Evolutionary conservation across 352 stramenopile species (phyloP).

Genomic region (Phytophthora pseudosyringae): DNA sequence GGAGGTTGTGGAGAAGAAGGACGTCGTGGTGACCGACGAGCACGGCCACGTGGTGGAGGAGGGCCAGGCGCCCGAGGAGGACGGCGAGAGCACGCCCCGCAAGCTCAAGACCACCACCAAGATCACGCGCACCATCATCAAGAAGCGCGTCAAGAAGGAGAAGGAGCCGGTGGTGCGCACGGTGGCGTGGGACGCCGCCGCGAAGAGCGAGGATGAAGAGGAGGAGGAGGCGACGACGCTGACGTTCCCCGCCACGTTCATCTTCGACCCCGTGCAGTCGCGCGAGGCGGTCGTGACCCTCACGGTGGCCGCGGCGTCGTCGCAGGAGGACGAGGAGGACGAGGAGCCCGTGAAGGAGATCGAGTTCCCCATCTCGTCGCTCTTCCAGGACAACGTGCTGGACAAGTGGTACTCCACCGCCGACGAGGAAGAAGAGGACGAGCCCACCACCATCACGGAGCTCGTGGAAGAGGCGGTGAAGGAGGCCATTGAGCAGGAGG

Average conservation of each 20-base stretch:
- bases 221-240: slow-evolving; percentile 14
- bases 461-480: slow-evolving; percentile 33
- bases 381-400: slow-evolving; percentile 66
- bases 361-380: slow-evolving; percentile 73
- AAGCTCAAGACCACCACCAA: slow-evolving; percentile 70
- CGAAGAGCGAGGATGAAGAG: slow-evolving; percentile 13
- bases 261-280: slow-evolving; percentile 86
- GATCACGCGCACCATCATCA: slow-evolving; percentile 60
- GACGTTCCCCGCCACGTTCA: slow-evolving; percentile 70
- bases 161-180: slow-evolving; percentile 52
- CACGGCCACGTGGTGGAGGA: slow-evolving; percentile 53
- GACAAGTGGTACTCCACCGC: slow-evolving; percentile 77
- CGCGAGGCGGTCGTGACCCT: slow-evolving; percentile 81
- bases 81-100: slow-evolving; percentile 41
- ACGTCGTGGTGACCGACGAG: slow-evolving; percentile 57
- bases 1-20: slow-evolving; percentile 63
- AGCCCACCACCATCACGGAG: slow-evolving; percentile 42
- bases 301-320: slow-evolving; percentile 47
- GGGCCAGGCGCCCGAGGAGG: slow-evolving; percentile 39
- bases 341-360: slow-evolving; percentile 77
- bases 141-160: slow-evolving; percentile 66
- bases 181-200: slow-evolving; percentile 37
- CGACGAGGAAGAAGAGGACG: slow-evolving; percentile 53
- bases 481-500: slow-evolving; percentile 26
- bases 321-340: slow-evolving; percentile 60